Evolutionary conservation across 345 rosid genomes (phyloP).

Genomic region (Aegle marmelos): DNA sequence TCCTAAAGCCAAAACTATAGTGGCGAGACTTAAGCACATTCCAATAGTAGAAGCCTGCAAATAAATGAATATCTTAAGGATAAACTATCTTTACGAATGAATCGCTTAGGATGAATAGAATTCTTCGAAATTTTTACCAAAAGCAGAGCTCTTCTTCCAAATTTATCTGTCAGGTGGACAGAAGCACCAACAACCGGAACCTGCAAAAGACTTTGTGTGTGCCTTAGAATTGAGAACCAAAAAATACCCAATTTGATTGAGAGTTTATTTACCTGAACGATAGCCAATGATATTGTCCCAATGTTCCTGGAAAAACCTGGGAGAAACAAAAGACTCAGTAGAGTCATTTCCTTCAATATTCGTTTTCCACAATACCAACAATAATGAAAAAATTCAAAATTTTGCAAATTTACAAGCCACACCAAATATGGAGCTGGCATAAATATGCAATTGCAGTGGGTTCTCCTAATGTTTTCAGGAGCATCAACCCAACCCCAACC

Average conservation of each 20-base stretch:
- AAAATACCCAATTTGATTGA: not conserved
- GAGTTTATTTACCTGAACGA: constrained; percentile 13
- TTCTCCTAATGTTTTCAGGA: constrained; percentile 45
- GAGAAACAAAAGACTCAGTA: not conserved
- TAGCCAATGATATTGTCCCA: constrained; percentile 19
- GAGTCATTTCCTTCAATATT: not conserved
- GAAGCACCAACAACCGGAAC: constrained; percentile 13
- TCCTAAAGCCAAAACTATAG: constrained; percentile 22
- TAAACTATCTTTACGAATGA: not conserved
- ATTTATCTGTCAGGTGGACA: constrained; percentile 23
- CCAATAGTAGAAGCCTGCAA: constrained; percentile 22
- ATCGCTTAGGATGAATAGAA: not conserved
- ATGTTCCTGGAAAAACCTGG: constrained; percentile 15
- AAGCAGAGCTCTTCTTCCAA: constrained; percentile 21
- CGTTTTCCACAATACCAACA: no score
- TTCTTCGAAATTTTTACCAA: not conserved
- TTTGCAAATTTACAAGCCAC: constrained; percentile 29
- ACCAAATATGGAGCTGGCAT: constrained; percentile 45
- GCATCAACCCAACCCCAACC: constrained; percentile 55
- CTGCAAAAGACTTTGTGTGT: constrained; percentile 6
- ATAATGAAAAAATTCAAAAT: no score
- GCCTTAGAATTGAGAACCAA: not conserved
- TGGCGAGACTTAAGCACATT: constrained; percentile 12
- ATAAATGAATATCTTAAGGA: not conserved
- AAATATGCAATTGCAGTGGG: constrained; percentile 40